Percentiles rank a stretch among this genome's conserved stretches.
phyloP scores from a whole-genome alignment of 306 rosid species.

The Vicia villosa region DNA sequence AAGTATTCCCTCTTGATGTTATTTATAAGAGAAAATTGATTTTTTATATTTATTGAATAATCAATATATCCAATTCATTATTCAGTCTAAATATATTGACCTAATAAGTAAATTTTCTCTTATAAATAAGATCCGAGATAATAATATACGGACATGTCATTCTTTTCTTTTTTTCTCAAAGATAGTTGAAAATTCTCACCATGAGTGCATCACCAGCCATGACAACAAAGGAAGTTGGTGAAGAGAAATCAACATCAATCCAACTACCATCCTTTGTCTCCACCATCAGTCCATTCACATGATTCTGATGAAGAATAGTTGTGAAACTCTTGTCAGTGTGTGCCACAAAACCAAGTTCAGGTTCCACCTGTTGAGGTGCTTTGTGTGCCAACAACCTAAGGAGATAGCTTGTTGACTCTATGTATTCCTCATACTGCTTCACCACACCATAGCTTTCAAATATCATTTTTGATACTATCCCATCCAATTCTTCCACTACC shows the following conservation, averaged over 20 bases:
- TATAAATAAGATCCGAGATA: too few species aligned
- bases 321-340: conserved; percentile 93
- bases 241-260: conserved; percentile 64
- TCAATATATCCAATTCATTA: too few species aligned
- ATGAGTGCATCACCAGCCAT: conserved; percentile 78
- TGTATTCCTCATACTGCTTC: conserved; percentile 43
- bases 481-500: conserved; percentile 57
- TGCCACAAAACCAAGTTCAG: conserved; percentile 55
- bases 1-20: too few species aligned
- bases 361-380: conserved; percentile 43
- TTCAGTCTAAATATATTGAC: too few species aligned
- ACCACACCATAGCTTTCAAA: conserved; percentile 65
- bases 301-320: conserved; percentile 72
- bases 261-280: conserved; percentile 63
- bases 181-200: conserved; percentile 38
- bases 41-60: too few species aligned
- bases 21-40: too few species aligned
- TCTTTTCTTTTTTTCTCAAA: too few species aligned
- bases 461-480: conserved; percentile 68
- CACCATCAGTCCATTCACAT: conserved; percentile 62
- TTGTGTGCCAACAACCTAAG: conserved; percentile 60
- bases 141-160: too few species aligned
- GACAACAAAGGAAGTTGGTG: conserved; percentile 63
- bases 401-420: conserved; percentile 51
- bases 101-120: too few species aligned